These are phyloP conservation scores for Apiospora kogelbergensis DNA, from an alignment of 2,329 filamentous ascomycete genomes.

Conservation along the genomic window DNA sequence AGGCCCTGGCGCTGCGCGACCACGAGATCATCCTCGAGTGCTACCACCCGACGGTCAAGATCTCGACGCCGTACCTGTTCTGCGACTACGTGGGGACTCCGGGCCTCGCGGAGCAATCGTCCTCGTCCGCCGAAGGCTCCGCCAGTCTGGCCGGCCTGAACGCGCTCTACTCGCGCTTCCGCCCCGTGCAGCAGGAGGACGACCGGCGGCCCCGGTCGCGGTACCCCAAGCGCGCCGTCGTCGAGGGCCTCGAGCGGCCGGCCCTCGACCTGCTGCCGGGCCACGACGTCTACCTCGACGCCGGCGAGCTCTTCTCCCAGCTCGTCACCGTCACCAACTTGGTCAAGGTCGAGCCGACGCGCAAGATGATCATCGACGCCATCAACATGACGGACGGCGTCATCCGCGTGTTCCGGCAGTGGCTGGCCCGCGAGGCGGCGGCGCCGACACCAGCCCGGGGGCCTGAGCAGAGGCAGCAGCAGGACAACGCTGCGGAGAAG, in stretches of 20 bases:
- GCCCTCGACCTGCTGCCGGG: conserved; percentile 47
- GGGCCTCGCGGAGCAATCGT: conserved; percentile 41
- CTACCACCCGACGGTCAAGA: conserved; percentile 69
- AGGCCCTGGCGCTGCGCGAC: conserved; percentile 56
- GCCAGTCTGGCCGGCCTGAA: conserved; percentile 41
- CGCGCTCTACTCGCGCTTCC: conserved; percentile 69
- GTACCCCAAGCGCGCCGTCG: conserved; percentile 20
- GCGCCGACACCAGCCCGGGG: conserved; percentile 12
- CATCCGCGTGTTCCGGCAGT: conserved; percentile 70
- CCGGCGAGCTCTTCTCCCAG: conserved; percentile 72
- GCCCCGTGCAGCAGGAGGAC: conserved; percentile 56
- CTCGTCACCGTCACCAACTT: conserved; percentile 68
- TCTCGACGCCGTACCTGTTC: conserved; percentile 65
- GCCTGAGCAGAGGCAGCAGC: conserved; percentile 25
- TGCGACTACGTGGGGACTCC: conserved; percentile 68
- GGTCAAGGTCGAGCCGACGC: conserved; percentile 62
- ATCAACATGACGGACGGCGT: conserved; percentile 68
- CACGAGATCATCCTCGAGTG: conserved; percentile 76
- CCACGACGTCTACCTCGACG: conserved; percentile 65
- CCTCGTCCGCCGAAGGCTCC: conserved; percentile 22
- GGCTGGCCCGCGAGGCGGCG: conserved; percentile 54
- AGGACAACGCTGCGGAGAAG: conserved; percentile 16
- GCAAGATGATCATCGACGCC: conserved; percentile 56
- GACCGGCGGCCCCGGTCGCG: conserved; percentile 33
- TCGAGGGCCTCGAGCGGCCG: conserved; percentile 23